Conservation (phyloP, 2,329 filamentous ascomycete species). For the Pyrenochaeta sp. region DNA sequence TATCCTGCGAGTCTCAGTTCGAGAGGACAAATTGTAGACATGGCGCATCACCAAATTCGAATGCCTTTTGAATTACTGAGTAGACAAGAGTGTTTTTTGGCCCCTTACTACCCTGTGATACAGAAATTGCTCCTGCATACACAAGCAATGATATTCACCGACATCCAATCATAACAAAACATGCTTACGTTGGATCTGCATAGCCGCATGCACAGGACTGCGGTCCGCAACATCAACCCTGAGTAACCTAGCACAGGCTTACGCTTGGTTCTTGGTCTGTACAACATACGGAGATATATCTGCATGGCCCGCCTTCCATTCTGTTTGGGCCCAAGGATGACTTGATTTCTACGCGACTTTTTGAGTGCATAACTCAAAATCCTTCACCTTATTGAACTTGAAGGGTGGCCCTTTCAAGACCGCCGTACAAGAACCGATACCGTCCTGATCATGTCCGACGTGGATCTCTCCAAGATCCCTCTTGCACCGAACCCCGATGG, state of each 20-base stretch:
- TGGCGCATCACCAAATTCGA: no score
- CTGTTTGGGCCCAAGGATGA: no score
- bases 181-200: background rate
- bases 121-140: background rate
- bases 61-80: no score
- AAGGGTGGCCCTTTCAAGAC: background rate
- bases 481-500: constrained; percentile 9
- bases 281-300: no score
- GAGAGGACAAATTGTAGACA: no score
- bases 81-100: no score
- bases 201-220: background rate
- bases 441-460: background rate
- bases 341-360: no score
- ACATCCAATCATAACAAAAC: background rate
- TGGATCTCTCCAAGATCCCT: constrained; percentile 9
- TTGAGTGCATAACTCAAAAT: background rate
- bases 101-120: background rate
- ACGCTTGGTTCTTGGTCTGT: background rate
- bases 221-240: background rate
- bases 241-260: background rate
- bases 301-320: no score
- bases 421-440: background rate
- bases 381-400: no score
- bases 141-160: background rate
- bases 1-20: no score